These are phyloP conservation scores for Chenopodium formosanum DNA, from an alignment of 148 eudicot genomes.

Conservation along the genomic window DNA sequence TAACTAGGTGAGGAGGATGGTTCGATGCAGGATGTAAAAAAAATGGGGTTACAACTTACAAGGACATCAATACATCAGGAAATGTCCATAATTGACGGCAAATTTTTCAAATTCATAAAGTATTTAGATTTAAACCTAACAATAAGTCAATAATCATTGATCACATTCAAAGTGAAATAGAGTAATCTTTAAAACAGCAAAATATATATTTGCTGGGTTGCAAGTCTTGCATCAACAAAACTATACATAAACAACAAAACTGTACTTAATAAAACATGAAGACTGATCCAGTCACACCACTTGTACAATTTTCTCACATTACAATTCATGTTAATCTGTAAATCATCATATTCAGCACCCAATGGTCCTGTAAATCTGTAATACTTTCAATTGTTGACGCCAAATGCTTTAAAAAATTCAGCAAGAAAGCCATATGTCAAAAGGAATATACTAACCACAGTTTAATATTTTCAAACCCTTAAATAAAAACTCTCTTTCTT, in stretches of 20 bases:
- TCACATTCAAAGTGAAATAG: too few relatives aligned
- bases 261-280: neutral
- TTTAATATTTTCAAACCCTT: too few relatives aligned
- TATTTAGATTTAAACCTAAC: neutral
- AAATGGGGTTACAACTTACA: neutral
- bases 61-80: neutral
- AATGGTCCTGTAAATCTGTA: neutral
- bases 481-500: too few relatives aligned
- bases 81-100: neutral
- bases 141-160: too few relatives aligned
- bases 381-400: neutral
- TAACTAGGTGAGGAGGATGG: neutral
- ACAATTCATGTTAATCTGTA: too few relatives aligned
- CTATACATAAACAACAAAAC: neutral
- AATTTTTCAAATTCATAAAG: neutral
- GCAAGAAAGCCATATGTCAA: too few relatives aligned
- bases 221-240: neutral
- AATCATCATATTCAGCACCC: too few relatives aligned
- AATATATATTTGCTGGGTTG: too few relatives aligned
- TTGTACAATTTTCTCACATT: neutral
- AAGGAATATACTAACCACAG: too few relatives aligned
- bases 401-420: neutral
- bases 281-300: neutral
- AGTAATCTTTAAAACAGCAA: too few relatives aligned
- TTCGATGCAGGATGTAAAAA: too few relatives aligned